phyloP scores from a whole-genome alignment of 106 monocot genomes.

The Dendrobium nobile region DNA sequence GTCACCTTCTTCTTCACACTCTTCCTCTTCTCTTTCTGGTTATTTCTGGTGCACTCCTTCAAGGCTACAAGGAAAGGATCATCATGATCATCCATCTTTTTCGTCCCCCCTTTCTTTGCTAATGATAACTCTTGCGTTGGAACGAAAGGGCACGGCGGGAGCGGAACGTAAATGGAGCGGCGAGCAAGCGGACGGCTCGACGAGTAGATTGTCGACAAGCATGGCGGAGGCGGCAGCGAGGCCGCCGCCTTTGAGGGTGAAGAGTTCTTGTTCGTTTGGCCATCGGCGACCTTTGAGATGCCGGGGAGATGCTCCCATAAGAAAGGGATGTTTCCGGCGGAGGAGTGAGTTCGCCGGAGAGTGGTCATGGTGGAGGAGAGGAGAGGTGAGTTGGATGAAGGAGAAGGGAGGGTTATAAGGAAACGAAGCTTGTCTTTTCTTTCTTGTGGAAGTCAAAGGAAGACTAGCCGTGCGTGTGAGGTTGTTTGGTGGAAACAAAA shows the following conservation, averaged over 20 bases:
- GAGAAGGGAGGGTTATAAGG: no score
- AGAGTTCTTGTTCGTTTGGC: background rate
- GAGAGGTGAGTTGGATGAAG: no score
- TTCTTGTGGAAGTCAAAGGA: no score
- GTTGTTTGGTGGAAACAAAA: no score
- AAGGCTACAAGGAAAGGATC: conserved; percentile 12
- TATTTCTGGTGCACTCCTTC: conserved; percentile 8
- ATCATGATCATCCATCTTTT: background rate
- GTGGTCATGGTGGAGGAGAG: background rate
- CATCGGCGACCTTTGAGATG: background rate
- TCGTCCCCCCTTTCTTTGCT: background rate
- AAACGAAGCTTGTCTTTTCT: no score
- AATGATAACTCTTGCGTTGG: background rate
- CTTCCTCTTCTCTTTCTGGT: conserved; percentile 7
- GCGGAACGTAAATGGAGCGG: background rate
- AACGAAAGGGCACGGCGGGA: conserved; percentile 4
- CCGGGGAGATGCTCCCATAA: conserved; percentile 15
- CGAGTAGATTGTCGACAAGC: background rate
- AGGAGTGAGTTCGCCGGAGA: background rate
- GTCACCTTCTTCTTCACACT: background rate
- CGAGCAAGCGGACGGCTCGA: background rate
- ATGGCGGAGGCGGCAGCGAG: conserved; percentile 3
- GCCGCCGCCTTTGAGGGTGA: background rate
- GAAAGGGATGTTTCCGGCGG: conserved; percentile 7
- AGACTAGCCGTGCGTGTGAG: no score